Evolutionary conservation across 768 basidiomycete species (phyloP).

Genomic region (Phylloporus rhodoxanthus): DNA sequence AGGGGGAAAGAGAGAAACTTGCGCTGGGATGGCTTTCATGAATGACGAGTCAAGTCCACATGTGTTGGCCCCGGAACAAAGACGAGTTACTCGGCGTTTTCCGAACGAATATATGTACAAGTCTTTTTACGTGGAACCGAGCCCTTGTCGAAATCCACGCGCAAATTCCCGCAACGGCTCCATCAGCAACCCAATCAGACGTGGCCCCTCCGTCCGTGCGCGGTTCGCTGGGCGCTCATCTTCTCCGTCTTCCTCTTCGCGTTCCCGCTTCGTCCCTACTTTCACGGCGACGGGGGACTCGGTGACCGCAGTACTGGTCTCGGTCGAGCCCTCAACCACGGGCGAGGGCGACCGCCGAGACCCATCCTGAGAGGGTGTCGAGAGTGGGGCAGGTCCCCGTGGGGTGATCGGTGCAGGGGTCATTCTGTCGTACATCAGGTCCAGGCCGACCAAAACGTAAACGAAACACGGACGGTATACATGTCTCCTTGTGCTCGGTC

Average conservation of each 20-base stretch:
- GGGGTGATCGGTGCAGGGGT: slow-evolving; percentile 19
- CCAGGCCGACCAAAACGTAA: not conserved
- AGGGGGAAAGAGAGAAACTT: slow-evolving; percentile 2
- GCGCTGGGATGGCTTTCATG: slow-evolving; percentile 23
- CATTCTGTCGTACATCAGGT: slow-evolving; percentile 13
- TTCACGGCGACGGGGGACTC: slow-evolving; percentile 16
- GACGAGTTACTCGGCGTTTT: slow-evolving; percentile 21
- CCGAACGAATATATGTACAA: slow-evolving; percentile 15
- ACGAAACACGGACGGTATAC: slow-evolving; percentile 33
- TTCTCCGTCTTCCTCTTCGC: slow-evolving; percentile 40
- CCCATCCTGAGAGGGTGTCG: slow-evolving; percentile 9
- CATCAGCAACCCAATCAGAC: slow-evolving; percentile 52
- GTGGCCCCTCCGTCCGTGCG: slow-evolving; percentile 37
- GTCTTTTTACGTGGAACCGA: slow-evolving; percentile 28
- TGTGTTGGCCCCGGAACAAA: slow-evolving; percentile 13
- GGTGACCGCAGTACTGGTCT: slow-evolving; percentile 35
- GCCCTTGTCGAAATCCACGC: slow-evolving; percentile 61
- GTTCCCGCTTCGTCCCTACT: slow-evolving; percentile 42
- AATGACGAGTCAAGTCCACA: slow-evolving; percentile 14
- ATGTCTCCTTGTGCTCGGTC: slow-evolving; percentile 55
- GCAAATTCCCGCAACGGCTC: slow-evolving; percentile 60
- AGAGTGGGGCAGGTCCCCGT: slow-evolving; percentile 11
- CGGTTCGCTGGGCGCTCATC: slow-evolving; percentile 46
- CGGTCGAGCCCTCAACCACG: slow-evolving; percentile 24
- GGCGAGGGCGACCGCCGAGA: slow-evolving; percentile 13